phyloP scores from a whole-genome alignment of 2,329 filamentous ascomycete genomes.

The Xylariaceae sp. region DNA sequence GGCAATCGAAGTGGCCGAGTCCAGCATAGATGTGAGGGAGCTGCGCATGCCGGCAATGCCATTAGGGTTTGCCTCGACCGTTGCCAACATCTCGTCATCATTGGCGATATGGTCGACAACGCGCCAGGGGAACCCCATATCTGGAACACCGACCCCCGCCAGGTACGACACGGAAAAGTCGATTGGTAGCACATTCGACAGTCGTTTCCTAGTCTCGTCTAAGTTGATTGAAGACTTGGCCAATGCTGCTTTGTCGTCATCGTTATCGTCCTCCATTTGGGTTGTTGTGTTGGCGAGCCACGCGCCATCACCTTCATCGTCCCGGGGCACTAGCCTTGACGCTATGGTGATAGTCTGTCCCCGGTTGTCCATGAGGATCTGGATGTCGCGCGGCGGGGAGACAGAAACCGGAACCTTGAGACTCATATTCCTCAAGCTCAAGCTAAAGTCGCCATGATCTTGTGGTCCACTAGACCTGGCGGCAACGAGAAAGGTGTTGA shows the following conservation, averaged over 20 bases:
- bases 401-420: neutral
- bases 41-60: constrained; percentile 34
- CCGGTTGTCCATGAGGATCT: neutral
- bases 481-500: constrained; percentile 43
- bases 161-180: constrained; percentile 49
- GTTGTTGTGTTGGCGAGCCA: neutral
- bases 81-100: constrained; percentile 49
- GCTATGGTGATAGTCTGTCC: neutral
- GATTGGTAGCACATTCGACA: constrained; percentile 36
- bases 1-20: constrained; percentile 51
- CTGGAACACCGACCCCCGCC: constrained; percentile 47
- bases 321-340: neutral
- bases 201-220: constrained; percentile 37
- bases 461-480: neutral
- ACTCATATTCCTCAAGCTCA: neutral
- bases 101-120: constrained; percentile 48
- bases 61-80: constrained; percentile 46
- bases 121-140: constrained; percentile 51
- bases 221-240: constrained; percentile 46
- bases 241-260: constrained; percentile 32
- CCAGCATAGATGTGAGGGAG: constrained; percentile 44
- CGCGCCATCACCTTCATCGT: neutral
- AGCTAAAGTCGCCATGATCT: constrained; percentile 36
- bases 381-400: neutral
- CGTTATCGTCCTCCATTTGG: neutral